phyloP scores from a whole-genome alignment of 2,329 filamentous ascomycete species.

The Orbilia brochopaga region DNA sequence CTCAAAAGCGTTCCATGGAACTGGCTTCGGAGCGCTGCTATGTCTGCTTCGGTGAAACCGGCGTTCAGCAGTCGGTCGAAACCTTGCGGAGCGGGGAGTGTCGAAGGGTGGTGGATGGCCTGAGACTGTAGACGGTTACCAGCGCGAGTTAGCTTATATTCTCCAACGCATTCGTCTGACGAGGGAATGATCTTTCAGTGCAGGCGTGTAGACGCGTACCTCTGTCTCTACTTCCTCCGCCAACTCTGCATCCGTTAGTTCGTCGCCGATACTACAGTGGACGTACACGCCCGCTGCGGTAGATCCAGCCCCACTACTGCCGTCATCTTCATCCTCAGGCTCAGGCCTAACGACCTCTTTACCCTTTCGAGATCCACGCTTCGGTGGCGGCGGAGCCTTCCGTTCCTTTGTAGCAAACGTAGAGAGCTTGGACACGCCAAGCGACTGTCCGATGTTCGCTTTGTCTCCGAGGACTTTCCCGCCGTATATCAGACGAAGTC shows the following conservation, averaged over 20 bases:
- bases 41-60: conserved; percentile 82
- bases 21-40: conserved; percentile 82
- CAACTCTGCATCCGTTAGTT: conserved; percentile 68
- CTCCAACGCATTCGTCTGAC: conserved; percentile 49
- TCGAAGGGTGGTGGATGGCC: conserved; percentile 56
- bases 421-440: conserved; percentile 69
- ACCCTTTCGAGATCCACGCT: conserved; percentile 51
- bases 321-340: not conserved
- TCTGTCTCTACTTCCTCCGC: conserved; percentile 66
- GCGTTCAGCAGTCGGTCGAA: conserved; percentile 84
- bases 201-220: conserved; percentile 38
- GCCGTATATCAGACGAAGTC: conserved; percentile 86
- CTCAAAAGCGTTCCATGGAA: conserved; percentile 77
- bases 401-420: conserved; percentile 58
- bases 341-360: conserved; percentile 55
- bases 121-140: conserved; percentile 19
- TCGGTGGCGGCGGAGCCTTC: conserved; percentile 34
- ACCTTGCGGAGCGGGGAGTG: conserved; percentile 70
- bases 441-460: conserved; percentile 70
- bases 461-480: conserved; percentile 83
- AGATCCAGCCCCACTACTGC: conserved; percentile 54
- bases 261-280: conserved; percentile 83
- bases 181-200: conserved; percentile 40
- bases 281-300: conserved; percentile 71
- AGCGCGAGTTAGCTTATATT: conserved; percentile 40